Evolutionary conservation across 1,139 yeast genomes (phyloP).

Genomic region (Fermentozyma sake): DNA sequence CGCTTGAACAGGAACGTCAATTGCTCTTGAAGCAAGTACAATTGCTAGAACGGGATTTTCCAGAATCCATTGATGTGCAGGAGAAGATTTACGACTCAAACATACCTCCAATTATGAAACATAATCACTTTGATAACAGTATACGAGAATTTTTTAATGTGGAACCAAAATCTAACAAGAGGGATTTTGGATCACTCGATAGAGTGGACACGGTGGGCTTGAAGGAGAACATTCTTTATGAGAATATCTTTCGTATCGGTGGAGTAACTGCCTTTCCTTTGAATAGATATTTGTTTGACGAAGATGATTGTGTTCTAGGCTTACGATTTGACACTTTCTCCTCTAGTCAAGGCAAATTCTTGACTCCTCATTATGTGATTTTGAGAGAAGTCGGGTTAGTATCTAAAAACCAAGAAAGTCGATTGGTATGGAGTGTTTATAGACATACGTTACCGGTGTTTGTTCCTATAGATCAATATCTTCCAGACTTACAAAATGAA

Average conservation of each 20-base stretch:
- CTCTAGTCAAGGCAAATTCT: constrained; percentile 14
- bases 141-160: constrained; percentile 6
- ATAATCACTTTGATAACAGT: constrained; percentile 8
- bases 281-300: constrained; percentile 21
- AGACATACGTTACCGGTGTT: constrained; percentile 36
- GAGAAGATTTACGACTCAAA: too few relatives aligned
- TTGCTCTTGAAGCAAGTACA: too few relatives aligned
- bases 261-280: constrained; percentile 43
- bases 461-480: constrained; percentile 18
- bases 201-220: constrained; percentile 14
- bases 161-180: neutral
- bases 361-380: constrained; percentile 37
- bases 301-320: constrained; percentile 26
- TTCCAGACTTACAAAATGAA: constrained; percentile 1
- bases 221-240: constrained; percentile 31
- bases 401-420: constrained; percentile 9
- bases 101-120: constrained; percentile 6
- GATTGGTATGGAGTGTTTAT: constrained; percentile 25
- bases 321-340: constrained; percentile 35
- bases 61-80: too few relatives aligned
- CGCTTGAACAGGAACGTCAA: too few relatives aligned
- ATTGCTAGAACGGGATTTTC: too few relatives aligned
- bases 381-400: constrained; percentile 15
- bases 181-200: too few relatives aligned
- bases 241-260: constrained; percentile 33